These are phyloP conservation scores for Triticum turgidum DNA, from an alignment of 176 grass and related monocot genomes.

Conservation along the genomic window DNA sequence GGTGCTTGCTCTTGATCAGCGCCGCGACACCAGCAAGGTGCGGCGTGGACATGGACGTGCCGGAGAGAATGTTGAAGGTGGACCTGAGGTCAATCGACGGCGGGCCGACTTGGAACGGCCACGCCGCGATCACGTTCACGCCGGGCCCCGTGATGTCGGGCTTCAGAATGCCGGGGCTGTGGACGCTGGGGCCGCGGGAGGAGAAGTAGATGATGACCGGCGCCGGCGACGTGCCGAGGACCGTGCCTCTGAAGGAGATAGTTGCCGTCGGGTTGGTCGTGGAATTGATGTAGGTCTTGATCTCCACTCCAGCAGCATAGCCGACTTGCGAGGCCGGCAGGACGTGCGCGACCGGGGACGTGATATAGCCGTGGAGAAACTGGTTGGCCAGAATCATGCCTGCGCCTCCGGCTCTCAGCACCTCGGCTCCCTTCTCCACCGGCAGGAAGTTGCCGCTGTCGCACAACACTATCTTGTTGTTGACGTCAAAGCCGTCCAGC, in stretches of 20 bases:
- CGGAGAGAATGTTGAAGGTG: conserved; percentile 78
- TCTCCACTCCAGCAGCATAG: conserved; percentile 7
- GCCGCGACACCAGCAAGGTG: conserved; percentile 46
- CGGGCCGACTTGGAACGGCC: not conserved
- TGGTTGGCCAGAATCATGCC: conserved; percentile 34
- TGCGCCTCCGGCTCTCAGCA: conserved; percentile 18
- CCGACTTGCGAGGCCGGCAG: conserved; percentile 39
- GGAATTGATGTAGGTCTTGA: not conserved
- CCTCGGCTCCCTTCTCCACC: not conserved
- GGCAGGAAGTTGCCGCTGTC: not conserved
- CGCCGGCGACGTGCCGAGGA: not conserved
- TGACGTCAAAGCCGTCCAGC: conserved; percentile 11
- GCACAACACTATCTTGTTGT: conserved; percentile 45
- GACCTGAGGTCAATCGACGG: not conserved
- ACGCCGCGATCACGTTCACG: not conserved
- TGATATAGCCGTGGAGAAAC: not conserved
- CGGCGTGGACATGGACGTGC: conserved; percentile 71
- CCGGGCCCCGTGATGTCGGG: not conserved
- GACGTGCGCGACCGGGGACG: conserved; percentile 3
- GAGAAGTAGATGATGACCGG: not conserved
- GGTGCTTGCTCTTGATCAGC: conserved; percentile 44
- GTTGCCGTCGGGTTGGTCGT: not conserved
- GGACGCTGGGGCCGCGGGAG: not conserved
- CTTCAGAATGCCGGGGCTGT: not conserved
- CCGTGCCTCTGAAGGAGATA: not conserved